Conservation (phyloP, 139 green algal genomes). For the Closterium sp. region DNA sequence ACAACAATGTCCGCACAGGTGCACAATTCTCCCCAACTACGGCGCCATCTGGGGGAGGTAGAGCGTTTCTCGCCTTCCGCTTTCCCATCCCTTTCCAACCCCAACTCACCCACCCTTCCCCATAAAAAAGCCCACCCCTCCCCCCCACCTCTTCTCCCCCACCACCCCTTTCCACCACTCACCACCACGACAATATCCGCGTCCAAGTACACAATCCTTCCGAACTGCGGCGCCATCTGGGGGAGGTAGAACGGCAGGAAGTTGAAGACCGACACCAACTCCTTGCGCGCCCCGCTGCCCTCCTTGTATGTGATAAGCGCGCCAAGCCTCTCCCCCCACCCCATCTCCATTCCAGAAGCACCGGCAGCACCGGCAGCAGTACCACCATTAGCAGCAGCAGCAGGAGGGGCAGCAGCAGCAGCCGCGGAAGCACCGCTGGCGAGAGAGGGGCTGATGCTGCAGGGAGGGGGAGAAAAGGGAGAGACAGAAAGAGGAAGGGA, state of each 20-base stretch:
- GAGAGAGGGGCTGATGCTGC: neutral
- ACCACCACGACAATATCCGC: slow-evolving; percentile 3
- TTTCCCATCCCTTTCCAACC: neutral
- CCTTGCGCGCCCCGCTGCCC: slow-evolving; percentile 8
- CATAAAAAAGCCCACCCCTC: no score
- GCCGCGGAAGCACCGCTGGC: neutral
- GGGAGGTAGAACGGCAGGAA: slow-evolving; percentile 41
- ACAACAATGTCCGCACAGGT: slow-evolving; percentile 31
- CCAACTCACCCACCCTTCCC: no score
- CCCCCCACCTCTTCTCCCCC: no score
- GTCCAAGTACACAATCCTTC: slow-evolving; percentile 32
- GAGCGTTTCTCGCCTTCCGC: neutral
- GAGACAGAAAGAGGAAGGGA: neutral
- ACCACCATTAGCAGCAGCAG: neutral
- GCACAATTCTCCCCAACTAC: neutral
- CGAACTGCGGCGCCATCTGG: slow-evolving; percentile 7
- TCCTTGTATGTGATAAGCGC: slow-evolving; percentile 1
- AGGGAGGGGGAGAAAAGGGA: neutral
- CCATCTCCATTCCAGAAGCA: neutral
- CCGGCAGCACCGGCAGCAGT: neutral
- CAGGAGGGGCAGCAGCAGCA: neutral
- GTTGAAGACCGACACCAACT: slow-evolving; percentile 26
- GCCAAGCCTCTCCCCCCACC: neutral
- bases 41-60: slow-evolving; percentile 1
- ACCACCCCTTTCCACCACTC: neutral